Evolutionary conservation across 352 stramenopile genomes (phyloP), one percentile per base, ranked within the genome.

Genomic region (Aphanomyces cochlioides): DNA sequence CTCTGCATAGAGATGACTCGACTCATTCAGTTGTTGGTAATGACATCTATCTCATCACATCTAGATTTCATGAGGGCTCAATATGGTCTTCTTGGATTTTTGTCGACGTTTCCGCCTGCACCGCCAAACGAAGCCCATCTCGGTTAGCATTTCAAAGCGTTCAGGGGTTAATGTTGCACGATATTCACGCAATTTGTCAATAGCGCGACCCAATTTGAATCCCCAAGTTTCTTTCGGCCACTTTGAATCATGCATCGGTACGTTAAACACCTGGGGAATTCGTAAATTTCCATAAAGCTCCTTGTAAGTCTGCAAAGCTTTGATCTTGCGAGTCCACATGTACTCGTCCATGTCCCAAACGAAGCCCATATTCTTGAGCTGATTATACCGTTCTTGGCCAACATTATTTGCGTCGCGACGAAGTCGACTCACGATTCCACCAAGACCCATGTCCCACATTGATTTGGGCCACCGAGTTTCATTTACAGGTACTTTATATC

Each of bases 181-280:
- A n/a, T 61, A 41, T 17, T 61, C 54, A 7, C 54, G n/a, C 54
- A 61, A 41, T 61, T 37, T 28, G n/a, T 39, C 13, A 37, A 61
- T 61, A 17, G 89, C 87, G 37, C 93, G n/a, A 34, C 64, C 64
- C 13, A 70, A 36, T 40, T 61, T 41, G 34, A 47, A 54, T 10
- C 64, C 64, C 45, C 64, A 47, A 8, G 64, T 61, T 21, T 60
- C 64, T 61, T 39, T 5, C 36, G 64, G 64, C 64, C 64, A 70
- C 15, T 15, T 13, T 4, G 48, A 34, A 38, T 70, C 64, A 39
- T 47, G 28, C 17, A 34, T 54, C 3, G 64, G 64, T 4, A 70
- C 47, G 17, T 59, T 54, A 78, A 60, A 70, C 36, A 56, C 40
- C 45, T 70, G 64, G 17, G 64, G 64, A 7, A 70, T 47, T 34